Percentiles rank a stretch among this genome's conserved stretches.
phyloP scores from a whole-genome alignment of 2,329 filamentous ascomycete genomes.

The Diplodia seriata region DNA sequence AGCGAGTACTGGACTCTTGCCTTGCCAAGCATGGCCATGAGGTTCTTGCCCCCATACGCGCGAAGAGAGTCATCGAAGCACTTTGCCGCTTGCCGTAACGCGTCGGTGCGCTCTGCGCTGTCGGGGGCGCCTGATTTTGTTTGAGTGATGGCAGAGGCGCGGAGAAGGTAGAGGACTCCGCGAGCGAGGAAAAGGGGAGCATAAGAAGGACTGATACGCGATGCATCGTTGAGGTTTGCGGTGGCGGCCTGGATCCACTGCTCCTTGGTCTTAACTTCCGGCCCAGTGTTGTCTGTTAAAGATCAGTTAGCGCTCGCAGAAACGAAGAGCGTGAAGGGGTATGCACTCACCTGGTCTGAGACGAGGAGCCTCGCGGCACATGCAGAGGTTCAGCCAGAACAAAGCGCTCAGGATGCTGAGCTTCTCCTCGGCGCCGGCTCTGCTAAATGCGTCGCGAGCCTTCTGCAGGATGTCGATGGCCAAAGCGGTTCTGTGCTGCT shows the following conservation, averaged over 20 bases:
- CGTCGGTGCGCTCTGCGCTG: constrained; percentile 74
- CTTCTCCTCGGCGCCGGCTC: constrained; percentile 77
- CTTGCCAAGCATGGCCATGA: constrained; percentile 90
- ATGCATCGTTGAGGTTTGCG: constrained; percentile 90
- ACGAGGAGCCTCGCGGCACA: constrained; percentile 80
- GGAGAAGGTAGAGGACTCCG: constrained; percentile 85
- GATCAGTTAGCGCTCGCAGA: not conserved
- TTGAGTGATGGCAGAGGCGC: constrained; percentile 81
- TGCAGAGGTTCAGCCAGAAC: constrained; percentile 90
- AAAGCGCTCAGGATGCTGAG: constrained; percentile 83
- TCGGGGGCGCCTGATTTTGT: constrained; percentile 72
- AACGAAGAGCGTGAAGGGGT: not conserved
- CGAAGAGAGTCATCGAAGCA: constrained; percentile 94
- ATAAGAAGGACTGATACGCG: constrained; percentile 89
- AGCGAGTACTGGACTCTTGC: constrained; percentile 86
- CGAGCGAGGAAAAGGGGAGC: constrained; percentile 90
- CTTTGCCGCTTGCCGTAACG: constrained; percentile 84
- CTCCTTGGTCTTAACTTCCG: constrained; percentile 89
- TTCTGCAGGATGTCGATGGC: constrained; percentile 74
- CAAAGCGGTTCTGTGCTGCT: constrained; percentile 91
- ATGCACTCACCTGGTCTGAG: constrained; percentile 60
- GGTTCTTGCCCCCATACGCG: constrained; percentile 83
- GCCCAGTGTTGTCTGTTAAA: constrained; percentile 54
- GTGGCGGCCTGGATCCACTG: constrained; percentile 92
- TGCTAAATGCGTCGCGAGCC: constrained; percentile 74